These are phyloP conservation scores for Hymenoscyphus infarciens DNA, from an alignment of 2,329 filamentous ascomycete species.

Conservation along the genomic window DNA sequence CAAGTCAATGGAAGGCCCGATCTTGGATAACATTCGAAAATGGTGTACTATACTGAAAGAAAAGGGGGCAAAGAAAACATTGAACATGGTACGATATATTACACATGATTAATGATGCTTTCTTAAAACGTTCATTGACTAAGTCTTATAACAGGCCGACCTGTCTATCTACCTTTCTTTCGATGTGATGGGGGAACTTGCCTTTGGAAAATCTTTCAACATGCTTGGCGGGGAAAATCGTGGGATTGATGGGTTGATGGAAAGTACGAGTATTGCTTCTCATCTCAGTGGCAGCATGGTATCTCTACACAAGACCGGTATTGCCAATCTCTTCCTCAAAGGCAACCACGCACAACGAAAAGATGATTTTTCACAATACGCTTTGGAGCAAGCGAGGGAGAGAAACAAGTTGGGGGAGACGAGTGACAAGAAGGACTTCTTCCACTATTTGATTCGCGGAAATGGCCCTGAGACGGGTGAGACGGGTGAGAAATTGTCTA, in stretches of 20 bases:
- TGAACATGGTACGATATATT: not conserved
- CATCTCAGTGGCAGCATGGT: not conserved
- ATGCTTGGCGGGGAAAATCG: constrained; percentile 49
- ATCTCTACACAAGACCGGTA: not conserved
- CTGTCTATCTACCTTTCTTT: constrained; percentile 13
- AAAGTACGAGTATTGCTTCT: not conserved
- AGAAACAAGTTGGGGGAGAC: constrained; percentile 47
- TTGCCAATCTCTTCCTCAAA: constrained; percentile 43
- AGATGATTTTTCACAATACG: not conserved
- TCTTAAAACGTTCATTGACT: not conserved
- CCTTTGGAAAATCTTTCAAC: constrained; percentile 46
- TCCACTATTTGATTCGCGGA: constrained; percentile 68
- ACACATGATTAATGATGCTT: not conserved
- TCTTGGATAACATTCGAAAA: constrained; percentile 38
- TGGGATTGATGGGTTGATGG: constrained; percentile 60
- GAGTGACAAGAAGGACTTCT: constrained; percentile 64
- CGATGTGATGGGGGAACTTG: constrained; percentile 35
- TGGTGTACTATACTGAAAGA: constrained; percentile 38
- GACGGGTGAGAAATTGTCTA: constrained; percentile 46
- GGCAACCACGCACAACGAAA: not conserved
- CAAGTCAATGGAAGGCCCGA: constrained; percentile 16
- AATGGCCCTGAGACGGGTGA: constrained; percentile 68
- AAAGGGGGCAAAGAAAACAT: not conserved
- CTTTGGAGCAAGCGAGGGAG: constrained; percentile 50
- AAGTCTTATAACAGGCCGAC: not conserved